Base-by-base conservation (phyloP, 2,329 filamentous ascomycete genomes). In the Phyllachora maydis region DNA sequence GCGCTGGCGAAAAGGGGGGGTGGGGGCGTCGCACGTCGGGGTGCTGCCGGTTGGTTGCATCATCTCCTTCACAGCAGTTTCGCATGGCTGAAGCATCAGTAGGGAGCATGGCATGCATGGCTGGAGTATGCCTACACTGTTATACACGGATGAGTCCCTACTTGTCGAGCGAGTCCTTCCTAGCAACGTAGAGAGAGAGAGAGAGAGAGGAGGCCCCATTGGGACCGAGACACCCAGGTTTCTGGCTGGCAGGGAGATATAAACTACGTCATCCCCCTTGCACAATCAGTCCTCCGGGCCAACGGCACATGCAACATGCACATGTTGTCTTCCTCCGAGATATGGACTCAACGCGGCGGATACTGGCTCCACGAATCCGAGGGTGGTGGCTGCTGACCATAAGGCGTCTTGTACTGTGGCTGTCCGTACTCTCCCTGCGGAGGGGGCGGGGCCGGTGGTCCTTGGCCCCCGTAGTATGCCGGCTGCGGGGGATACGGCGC, bases 341-440 rank as follows among this genome's bases (percentile, higher is more conserved):
- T 32, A 26, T 23, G 6, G 25, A 24, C 23, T 27, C 23, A 46
- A n/a, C 43, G 36, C 20, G 40, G 46, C 22, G 36, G 35, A 27
- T 49, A 46, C 9, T 36, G 37, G 15, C 42, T 31, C 32, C 24
- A 32, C 23, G 22, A 22, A 9, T 12, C n/a, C n/a, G n/a, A n/a
- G n/a, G n/a, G 38, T 8, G 37, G 33, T 2, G 44, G 36, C 16
- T 41, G 38, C 2, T 43, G 43, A 30, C 38, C 26, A 35, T 32
- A 33, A 2, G 44, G 38, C 17, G 41, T 41, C 1, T 46, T 43
- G 10, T 45, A 41, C 8, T 45, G 44, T 8, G 42, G 34, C 22
- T 26, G 35, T n/a, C 31, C 28, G 16, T 23, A 26, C 16, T 28
- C 26, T 19, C 26, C 28, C 16, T 19, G 26, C 11, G 23, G 23